Evolutionary conservation across 2,329 filamentous ascomycete species (phyloP).

Genomic region (Calonectria pseudoturangicola): DNA sequence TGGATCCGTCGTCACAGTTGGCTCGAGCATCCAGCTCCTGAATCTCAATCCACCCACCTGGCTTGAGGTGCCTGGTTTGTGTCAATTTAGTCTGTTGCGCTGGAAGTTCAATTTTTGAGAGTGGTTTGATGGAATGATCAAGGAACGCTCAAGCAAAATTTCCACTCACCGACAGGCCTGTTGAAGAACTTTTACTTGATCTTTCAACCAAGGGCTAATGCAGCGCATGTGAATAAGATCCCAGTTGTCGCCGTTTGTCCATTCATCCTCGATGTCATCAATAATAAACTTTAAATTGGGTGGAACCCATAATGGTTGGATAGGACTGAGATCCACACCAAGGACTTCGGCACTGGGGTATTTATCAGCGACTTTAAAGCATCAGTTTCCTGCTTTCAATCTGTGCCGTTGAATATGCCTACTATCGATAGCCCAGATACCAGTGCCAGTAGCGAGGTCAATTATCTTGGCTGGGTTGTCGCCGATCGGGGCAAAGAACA

Average conservation of each 20-base stretch:
- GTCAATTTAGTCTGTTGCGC: not conserved
- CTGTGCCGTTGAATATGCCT: not conserved
- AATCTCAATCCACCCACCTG: slow-evolving; percentile 51
- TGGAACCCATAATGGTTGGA: slow-evolving; percentile 60
- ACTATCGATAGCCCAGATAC: slow-evolving; percentile 52
- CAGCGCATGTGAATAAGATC: slow-evolving; percentile 53
- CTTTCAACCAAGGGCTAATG: slow-evolving; percentile 50
- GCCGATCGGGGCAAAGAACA: slow-evolving; percentile 46
- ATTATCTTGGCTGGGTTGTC: slow-evolving; percentile 48
- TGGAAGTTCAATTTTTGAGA: too few species aligned
- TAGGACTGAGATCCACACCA: slow-evolving; percentile 52
- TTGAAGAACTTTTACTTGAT: slow-evolving; percentile 42
- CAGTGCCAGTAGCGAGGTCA: slow-evolving; percentile 49
- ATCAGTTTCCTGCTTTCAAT: not conserved
- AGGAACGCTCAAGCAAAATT: not conserved
- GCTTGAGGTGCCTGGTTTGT: slow-evolving; percentile 42
- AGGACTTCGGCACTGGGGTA: slow-evolving; percentile 50
- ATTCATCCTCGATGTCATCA: slow-evolving; percentile 67
- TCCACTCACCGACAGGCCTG: slow-evolving; percentile 44
- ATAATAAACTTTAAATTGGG: slow-evolving; percentile 63
- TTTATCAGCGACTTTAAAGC: slow-evolving; percentile 47
- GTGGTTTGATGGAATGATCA: too few species aligned
- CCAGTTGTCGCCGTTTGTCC: slow-evolving; percentile 59
- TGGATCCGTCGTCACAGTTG: slow-evolving; percentile 62
- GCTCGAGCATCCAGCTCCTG: slow-evolving; percentile 62